phyloP scores from a whole-genome alignment of 257 asterid species.

The Ilex aquifolium region DNA sequence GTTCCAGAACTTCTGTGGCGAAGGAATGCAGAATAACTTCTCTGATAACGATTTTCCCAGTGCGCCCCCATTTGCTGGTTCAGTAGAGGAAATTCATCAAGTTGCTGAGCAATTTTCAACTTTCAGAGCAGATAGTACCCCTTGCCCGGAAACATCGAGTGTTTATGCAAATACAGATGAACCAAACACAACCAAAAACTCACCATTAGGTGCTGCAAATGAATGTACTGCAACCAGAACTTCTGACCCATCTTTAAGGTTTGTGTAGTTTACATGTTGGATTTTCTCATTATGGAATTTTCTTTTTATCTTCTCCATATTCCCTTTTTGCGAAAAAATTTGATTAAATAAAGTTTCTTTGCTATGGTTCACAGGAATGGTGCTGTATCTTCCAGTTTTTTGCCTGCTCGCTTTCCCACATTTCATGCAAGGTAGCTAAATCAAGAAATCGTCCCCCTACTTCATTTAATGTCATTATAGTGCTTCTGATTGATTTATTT shows the following conservation, averaged over 20 bases:
- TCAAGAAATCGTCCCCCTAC: background rate
- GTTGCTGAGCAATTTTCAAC: conserved; percentile 28
- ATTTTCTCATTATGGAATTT: background rate
- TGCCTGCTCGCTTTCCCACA: conserved; percentile 67
- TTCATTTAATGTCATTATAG: too few species aligned
- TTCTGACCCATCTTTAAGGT: conserved; percentile 51
- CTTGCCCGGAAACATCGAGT: conserved; percentile 22
- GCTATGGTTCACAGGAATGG: conserved; percentile 49
- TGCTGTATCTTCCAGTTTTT: conserved; percentile 38
- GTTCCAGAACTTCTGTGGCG: conserved; percentile 24
- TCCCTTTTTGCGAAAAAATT: background rate
- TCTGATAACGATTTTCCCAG: conserved; percentile 51
- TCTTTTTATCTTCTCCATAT: conserved; percentile 7
- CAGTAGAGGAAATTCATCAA: conserved; percentile 24
- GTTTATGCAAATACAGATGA: conserved; percentile 31
- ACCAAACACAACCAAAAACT: conserved; percentile 20
- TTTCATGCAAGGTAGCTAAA: conserved; percentile 74
- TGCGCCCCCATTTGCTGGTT: conserved; percentile 65
- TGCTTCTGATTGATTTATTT: background rate
- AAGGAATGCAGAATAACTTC: conserved; percentile 21
- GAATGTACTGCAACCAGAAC: conserved; percentile 21
- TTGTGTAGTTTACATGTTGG: background rate
- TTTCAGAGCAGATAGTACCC: conserved; percentile 24
- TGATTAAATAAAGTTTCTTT: conserved; percentile 9
- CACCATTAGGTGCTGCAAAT: conserved; percentile 11